These are phyloP conservation scores for Crithidia bombi DNA, from an alignment of 208 protist genomes.

Conservation along the genomic window DNA sequence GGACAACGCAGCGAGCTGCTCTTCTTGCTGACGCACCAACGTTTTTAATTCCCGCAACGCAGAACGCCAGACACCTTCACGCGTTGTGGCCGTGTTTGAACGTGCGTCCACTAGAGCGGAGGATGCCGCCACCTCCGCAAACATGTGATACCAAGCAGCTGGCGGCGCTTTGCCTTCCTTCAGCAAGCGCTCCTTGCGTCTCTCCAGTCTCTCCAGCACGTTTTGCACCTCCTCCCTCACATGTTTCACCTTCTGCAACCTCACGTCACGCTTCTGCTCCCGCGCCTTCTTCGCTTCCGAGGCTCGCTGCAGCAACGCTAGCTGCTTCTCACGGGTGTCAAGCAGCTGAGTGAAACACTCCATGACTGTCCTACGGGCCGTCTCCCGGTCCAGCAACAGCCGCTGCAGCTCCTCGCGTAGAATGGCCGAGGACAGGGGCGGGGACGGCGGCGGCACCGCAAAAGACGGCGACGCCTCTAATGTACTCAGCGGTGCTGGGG, in stretches of 20 bases:
- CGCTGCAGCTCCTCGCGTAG: conserved; percentile 29
- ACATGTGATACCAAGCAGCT: conserved; percentile 6
- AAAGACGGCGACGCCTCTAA: too few relatives aligned
- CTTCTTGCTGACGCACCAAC: conserved; percentile 37
- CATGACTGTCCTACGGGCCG: conserved; percentile 20
- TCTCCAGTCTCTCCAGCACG: not conserved
- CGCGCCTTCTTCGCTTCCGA: not conserved
- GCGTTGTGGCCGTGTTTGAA: not conserved
- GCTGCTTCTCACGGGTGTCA: not conserved
- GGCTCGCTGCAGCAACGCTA: not conserved
- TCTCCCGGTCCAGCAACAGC: conserved; percentile 37
- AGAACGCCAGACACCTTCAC: conserved; percentile 8
- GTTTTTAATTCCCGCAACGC: conserved; percentile 35
- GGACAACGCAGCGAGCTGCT: conserved; percentile 32
- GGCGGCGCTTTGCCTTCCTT: not conserved
- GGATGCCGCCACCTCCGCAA: not conserved
- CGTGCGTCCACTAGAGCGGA: not conserved
- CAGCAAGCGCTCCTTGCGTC: not conserved
- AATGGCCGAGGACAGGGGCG: not conserved
- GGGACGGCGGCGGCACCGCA: not conserved
- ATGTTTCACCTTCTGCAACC: not conserved
- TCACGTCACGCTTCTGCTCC: not conserved
- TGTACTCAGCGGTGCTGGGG: conserved; percentile 19
- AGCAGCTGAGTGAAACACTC: conserved; percentile 12
- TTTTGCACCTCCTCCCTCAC: not conserved